Base-by-base conservation (phyloP, 345 rosid genomes). In the Gossypium turneri region DNA sequence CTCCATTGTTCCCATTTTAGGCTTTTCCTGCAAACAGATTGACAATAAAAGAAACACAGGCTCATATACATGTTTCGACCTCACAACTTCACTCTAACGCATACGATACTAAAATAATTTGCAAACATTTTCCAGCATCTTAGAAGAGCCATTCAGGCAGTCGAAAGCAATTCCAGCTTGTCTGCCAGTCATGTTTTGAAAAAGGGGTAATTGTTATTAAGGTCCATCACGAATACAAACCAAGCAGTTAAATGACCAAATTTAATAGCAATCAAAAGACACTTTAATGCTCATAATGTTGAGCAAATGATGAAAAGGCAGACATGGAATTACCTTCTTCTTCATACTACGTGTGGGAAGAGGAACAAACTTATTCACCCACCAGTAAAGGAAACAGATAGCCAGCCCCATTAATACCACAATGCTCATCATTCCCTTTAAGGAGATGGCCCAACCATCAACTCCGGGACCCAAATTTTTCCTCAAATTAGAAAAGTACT, bases 391-490 rank as follows among this genome's bases (percentile, higher is more conserved):
- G 80, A 82, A 83, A 84, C 97, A 94, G 29, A 94, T 94, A 24
- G 90, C 81, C 0, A 92, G 80, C 17, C 98, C 98, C 97, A 90
- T 87, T 72, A 85, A 67, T 3, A 94, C 97, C 61, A 94, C 98
- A 67, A 94, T 92, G 82, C 91, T 90, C 97, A 94, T 94, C 97
- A 94, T 94, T 16, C 80, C 98, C 81, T 88, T 92, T 73, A 94
- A 84, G 72, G 98, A 92, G 79, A 92, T 66, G 69, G 98, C 97
- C 98, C 98, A 94, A 50, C 98, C 98, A 84, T 94, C 98, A 73
- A 92, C 93, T 80, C 98, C 97, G 78, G 98, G 97, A 27, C 97
- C 98, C 85, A 94, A 83, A 79, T 72, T 85, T 73, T 87, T 78
- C 75, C 98, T 90, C 90, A 94, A 65, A 63, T 89, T 92, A 47